phyloP scores from a whole-genome alignment of 495 filamentous ascomycete species.

The Haplographium delicatum region DNA sequence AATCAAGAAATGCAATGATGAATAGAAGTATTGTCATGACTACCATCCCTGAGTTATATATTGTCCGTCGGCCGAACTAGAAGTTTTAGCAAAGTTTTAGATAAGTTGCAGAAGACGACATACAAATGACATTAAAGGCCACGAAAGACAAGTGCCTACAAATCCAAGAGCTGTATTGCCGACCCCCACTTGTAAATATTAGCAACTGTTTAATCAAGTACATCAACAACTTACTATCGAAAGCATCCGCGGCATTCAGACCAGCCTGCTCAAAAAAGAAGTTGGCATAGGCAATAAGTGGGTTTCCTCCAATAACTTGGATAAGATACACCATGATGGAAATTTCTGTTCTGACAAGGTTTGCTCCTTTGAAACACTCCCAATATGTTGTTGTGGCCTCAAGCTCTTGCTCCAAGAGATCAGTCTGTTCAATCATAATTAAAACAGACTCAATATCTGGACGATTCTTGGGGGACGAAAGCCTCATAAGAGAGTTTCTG shows the following conservation, averaged over 20 bases:
- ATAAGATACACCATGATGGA: constrained; percentile 64
- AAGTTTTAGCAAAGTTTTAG: not conserved
- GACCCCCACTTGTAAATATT: constrained; percentile 51
- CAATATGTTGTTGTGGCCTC: constrained; percentile 57
- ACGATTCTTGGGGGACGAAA: constrained; percentile 48
- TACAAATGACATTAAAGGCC: constrained; percentile 23
- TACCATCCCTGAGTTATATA: constrained; percentile 47
- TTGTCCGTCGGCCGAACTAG: constrained; percentile 42
- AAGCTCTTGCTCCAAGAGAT: constrained; percentile 54
- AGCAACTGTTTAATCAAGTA: constrained; percentile 47
- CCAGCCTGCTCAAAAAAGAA: constrained; percentile 68
- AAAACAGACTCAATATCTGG: constrained; percentile 41
- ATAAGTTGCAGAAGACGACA: not conserved
- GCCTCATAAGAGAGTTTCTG: constrained; percentile 55
- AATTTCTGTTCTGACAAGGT: constrained; percentile 64
- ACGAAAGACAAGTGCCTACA: constrained; percentile 13
- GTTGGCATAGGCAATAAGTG: constrained; percentile 61
- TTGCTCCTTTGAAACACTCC: constrained; percentile 63
- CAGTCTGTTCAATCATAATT: constrained; percentile 57
- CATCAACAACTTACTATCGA: constrained; percentile 49
- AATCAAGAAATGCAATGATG: constrained; percentile 31
- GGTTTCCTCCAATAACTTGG: constrained; percentile 64
- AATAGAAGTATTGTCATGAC: constrained; percentile 32
- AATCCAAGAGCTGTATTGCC: constrained; percentile 47
- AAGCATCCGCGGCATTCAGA: constrained; percentile 41